Conservation (phyloP, 2,329 filamentous ascomycete genomes). For the Exophiala phaeomuriformis region DNA sequence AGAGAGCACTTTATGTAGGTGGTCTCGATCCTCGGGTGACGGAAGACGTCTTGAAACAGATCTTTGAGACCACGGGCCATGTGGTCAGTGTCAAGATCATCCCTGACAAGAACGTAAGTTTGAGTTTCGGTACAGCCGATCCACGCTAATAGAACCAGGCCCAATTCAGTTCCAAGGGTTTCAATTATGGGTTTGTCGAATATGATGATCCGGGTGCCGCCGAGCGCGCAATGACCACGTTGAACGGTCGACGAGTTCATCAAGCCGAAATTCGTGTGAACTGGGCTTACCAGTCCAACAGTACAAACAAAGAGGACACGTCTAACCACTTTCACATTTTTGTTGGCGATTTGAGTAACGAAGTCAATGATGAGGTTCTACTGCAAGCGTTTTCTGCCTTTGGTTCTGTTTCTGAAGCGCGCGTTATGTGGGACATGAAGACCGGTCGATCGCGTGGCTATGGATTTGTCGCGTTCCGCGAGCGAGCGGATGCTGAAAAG, state of each 20-base stretch:
- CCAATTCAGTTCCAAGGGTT: slow-evolving; percentile 72
- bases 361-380: slow-evolving; percentile 95
- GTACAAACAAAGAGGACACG: slow-evolving; percentile 88
- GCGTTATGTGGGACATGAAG: slow-evolving; percentile 99
- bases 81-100: slow-evolving; percentile 99
- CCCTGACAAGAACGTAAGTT: slow-evolving; percentile 94
- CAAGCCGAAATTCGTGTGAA: slow-evolving; percentile 98
- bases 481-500: slow-evolving; percentile 89
- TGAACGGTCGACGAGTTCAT: slow-evolving; percentile 92
- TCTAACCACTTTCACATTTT: slow-evolving; percentile 99
- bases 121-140: neutral
- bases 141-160: neutral
- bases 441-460: slow-evolving; percentile 95
- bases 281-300: slow-evolving; percentile 99
- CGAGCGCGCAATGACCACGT: slow-evolving; percentile 91
- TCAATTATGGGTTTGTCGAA: slow-evolving; percentile 98
- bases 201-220: slow-evolving; percentile 96
- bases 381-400: slow-evolving; percentile 93
- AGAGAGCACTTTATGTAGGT: slow-evolving; percentile 92
- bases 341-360: slow-evolving; percentile 93
- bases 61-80: slow-evolving; percentile 97
- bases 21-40: slow-evolving; percentile 91
- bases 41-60: slow-evolving; percentile 91
- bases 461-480: slow-evolving; percentile 94
- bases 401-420: slow-evolving; percentile 89